A percentile compares a stretch with the other conserved stretches of the same genome.
These are phyloP conservation scores for Cryptococcus amylolentus DNA, from an alignment of 1,284 basidiomycete species.

Conservation along the genomic window DNA sequence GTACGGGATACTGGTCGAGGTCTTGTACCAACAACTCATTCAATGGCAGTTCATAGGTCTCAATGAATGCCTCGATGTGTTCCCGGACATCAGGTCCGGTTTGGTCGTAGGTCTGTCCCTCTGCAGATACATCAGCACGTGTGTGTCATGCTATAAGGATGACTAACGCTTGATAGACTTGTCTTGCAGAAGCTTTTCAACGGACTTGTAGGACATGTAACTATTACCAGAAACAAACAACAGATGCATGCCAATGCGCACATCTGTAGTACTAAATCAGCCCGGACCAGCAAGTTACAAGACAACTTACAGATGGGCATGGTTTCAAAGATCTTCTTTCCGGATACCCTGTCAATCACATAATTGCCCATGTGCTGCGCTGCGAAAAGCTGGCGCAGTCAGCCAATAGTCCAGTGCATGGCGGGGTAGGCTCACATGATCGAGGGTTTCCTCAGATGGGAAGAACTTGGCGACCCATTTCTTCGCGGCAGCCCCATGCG, in stretches of 20 bases:
- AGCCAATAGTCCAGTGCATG: neutral
- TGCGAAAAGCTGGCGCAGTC: constrained; percentile 34
- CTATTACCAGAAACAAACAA: constrained; percentile 58
- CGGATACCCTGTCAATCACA: constrained; percentile 60
- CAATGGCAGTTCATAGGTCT: constrained; percentile 64
- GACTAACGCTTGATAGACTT: constrained; percentile 62
- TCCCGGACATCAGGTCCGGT: constrained; percentile 47
- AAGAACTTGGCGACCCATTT: constrained; percentile 40
- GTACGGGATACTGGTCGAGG: constrained; percentile 56
- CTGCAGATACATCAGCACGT: constrained; percentile 14
- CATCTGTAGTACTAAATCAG: constrained; percentile 18
- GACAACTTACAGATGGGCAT: constrained; percentile 71
- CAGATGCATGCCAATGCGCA: constrained; percentile 67
- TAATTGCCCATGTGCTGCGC: constrained; percentile 58
- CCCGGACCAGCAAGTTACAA: neutral
- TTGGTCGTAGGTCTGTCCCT: constrained; percentile 51
- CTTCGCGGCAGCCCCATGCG: constrained; percentile 22
- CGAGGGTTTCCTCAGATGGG: constrained; percentile 37
- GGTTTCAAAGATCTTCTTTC: constrained; percentile 66
- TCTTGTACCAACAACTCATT: constrained; percentile 67
- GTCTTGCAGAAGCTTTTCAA: constrained; percentile 62
- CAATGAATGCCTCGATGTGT: constrained; percentile 68
- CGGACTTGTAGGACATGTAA: constrained; percentile 56
- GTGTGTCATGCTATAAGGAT: neutral
- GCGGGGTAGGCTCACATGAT: constrained; percentile 22